Evolutionary conservation across 2,329 filamentous ascomycete species (phyloP).

Genomic region (Alternaria sp.): DNA sequence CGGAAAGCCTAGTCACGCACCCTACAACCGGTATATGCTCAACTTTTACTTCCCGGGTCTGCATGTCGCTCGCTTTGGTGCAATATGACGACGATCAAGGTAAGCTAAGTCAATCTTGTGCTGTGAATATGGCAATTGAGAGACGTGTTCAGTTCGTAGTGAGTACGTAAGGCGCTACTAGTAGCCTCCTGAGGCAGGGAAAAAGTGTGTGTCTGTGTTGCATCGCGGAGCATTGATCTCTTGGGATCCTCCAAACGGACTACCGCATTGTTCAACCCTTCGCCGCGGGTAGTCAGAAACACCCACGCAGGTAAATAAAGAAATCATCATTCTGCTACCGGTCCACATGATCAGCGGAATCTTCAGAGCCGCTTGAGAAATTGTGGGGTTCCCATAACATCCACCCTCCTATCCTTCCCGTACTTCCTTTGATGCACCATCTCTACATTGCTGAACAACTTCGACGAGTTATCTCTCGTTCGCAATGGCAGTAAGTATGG

Average conservation of each 20-base stretch:
- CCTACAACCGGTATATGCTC: constrained; percentile 17
- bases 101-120: constrained; percentile 14
- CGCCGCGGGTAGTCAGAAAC: constrained; percentile 19
- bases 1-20: constrained; percentile 20
- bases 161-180: constrained; percentile 20
- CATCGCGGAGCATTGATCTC: constrained; percentile 21
- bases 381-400: constrained; percentile 26
- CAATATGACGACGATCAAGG: constrained; percentile 20
- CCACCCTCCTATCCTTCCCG: constrained; percentile 25
- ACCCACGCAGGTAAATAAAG: constrained; percentile 27
- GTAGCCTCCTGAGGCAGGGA: constrained; percentile 8
- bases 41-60: constrained; percentile 19
- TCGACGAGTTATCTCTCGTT: constrained; percentile 27
- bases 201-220: constrained; percentile 10
- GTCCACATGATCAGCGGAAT: constrained; percentile 30
- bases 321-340: constrained; percentile 30
- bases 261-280: constrained; percentile 24
- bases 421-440: constrained; percentile 34
- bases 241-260: constrained; percentile 17
- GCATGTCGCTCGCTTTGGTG: constrained; percentile 19
- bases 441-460: constrained; percentile 25
- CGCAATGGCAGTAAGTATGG: constrained; percentile 35
- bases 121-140: constrained; percentile 22
- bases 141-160: constrained; percentile 11
- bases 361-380: constrained; percentile 22